Evolutionary conservation across 1,284 basidiomycete genomes (phyloP).

Genomic region (Retiboletus flavoniger): DNA sequence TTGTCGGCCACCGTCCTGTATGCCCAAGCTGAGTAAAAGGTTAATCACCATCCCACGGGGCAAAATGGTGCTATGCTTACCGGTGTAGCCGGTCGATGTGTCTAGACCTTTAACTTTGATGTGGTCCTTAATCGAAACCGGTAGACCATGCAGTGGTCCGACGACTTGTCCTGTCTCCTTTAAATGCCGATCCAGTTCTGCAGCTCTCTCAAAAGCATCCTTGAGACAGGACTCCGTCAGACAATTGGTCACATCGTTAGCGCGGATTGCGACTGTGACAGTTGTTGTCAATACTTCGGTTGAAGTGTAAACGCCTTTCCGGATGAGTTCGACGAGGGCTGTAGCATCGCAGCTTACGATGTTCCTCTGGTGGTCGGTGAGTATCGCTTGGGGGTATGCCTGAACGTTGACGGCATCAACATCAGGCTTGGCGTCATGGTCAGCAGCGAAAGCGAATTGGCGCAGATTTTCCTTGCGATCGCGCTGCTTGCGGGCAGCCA

Average conservation of each 20-base stretch:
- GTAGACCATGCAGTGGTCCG: conserved; percentile 62
- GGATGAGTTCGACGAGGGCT: conserved; percentile 22
- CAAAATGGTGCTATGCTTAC: conserved; percentile 12
- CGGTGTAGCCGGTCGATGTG: conserved; percentile 50
- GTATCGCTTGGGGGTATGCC: conserved; percentile 26
- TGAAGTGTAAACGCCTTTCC: conserved; percentile 25
- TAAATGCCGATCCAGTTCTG: conserved; percentile 49
- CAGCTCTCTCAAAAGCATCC: conserved; percentile 51
- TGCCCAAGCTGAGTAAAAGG: conserved; percentile 39
- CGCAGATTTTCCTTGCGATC: conserved; percentile 24
- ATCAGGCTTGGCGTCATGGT: conserved; percentile 2
- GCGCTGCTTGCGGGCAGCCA: conserved; percentile 27
- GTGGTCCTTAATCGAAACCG: conserved; percentile 56
- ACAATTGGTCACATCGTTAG: conserved; percentile 46
- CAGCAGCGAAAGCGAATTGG: background rate
- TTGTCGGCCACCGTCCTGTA: conserved; percentile 41
- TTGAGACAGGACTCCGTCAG: conserved; percentile 56
- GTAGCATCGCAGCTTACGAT: conserved; percentile 35
- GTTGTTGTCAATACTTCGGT: conserved; percentile 28
- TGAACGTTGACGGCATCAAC: conserved; percentile 22
- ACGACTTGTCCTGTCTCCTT: conserved; percentile 47
- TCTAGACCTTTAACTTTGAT: conserved; percentile 48
- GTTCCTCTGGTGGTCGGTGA: conserved; percentile 25
- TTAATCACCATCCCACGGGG: background rate
- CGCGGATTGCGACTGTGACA: conserved; percentile 28